These are phyloP conservation scores for Geotrichum aggregatum DNA, from an alignment of 1,139 yeast genomes.

Conservation along the genomic window DNA sequence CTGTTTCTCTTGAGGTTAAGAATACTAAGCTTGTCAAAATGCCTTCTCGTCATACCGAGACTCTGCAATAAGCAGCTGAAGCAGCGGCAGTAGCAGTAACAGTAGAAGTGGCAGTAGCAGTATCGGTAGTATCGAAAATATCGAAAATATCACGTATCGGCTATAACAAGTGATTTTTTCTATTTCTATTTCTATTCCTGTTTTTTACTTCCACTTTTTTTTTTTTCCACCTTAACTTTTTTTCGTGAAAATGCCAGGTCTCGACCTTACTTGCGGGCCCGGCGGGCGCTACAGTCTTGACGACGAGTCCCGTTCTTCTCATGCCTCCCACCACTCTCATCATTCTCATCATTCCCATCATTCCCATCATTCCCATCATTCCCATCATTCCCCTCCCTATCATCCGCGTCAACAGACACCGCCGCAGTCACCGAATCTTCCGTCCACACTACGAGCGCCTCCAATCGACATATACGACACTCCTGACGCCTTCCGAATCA, in stretches of 20 bases:
- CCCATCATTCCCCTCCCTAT: not conserved
- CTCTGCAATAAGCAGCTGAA: too few species aligned
- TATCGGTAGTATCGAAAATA: too few species aligned
- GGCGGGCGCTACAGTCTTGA: too few species aligned
- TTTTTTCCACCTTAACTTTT: not conserved
- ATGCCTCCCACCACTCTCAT: not conserved
- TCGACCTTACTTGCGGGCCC: too few species aligned
- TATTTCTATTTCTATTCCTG: not conserved
- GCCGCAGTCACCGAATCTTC: not conserved
- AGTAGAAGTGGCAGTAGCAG: too few species aligned
- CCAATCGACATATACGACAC: slow-evolving; percentile 14
- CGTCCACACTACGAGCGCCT: not conserved
- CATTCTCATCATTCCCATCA: too few species aligned
- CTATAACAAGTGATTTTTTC: not conserved
- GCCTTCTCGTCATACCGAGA: too few species aligned
- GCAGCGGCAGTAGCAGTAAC: too few species aligned
- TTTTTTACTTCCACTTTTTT: not conserved
- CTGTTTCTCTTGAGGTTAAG: too few species aligned
- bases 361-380: not conserved
- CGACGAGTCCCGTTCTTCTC: too few species aligned
- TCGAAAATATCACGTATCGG: not conserved
- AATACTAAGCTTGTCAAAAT: too few species aligned
- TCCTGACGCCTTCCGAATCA: slow-evolving; percentile 9
- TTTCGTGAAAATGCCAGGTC: not conserved
- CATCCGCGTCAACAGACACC: not conserved